Evolutionary conservation across 73 alveolate genomes (phyloP), one percentile per base, ranked within the genome.

Genomic region (Paramecium tetraurelia): DNA sequence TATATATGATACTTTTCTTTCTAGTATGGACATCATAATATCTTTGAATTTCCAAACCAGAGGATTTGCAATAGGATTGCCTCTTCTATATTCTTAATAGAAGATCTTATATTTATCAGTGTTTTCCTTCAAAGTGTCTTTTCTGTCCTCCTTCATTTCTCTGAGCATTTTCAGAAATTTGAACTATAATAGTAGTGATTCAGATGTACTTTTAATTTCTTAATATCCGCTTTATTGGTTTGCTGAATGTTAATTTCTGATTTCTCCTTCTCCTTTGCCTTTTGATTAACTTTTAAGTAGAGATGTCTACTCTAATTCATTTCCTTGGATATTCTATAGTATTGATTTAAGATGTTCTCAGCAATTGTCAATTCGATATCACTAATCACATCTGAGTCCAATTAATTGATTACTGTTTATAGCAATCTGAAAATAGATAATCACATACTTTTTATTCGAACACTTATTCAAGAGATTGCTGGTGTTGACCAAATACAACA

Each of bases 361-460:
- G 87, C 87, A 0, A 75, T 75, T 36, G 58, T 38, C n/a, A 75
- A 75, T 75, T 75, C 87, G 2, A 75, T 75, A 75, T 75, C 87
- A 35, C 87, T 41, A 4, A 75, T 75, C 6, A 75, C 40, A 14
- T 75, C 87, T 4, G 38, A 35, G 7, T 75, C 87, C 10, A 75
- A 75, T 35, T 38, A 18, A 75, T 75, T 38, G 7, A 75, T 41
- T 7, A 41, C 87, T 38, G 63, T 16, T 20, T 75, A 22, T 5
- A 75, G 5, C 8, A 75, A 75, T 75, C 87, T 75, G 2, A 10
- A 35, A 38, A 75, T 29, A 35, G 10, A 75, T 38, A 1, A 75
- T 14, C 18, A 36, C 5, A 12, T 75, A 75, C 87, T 75, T 75
- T 38, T 75, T 75, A 20, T 75, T 41, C 18, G 87, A 75, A 41